Base-by-base conservation (phyloP, 1,139 yeast genomes). In the Sugiyamaella pinicola region DNA sequence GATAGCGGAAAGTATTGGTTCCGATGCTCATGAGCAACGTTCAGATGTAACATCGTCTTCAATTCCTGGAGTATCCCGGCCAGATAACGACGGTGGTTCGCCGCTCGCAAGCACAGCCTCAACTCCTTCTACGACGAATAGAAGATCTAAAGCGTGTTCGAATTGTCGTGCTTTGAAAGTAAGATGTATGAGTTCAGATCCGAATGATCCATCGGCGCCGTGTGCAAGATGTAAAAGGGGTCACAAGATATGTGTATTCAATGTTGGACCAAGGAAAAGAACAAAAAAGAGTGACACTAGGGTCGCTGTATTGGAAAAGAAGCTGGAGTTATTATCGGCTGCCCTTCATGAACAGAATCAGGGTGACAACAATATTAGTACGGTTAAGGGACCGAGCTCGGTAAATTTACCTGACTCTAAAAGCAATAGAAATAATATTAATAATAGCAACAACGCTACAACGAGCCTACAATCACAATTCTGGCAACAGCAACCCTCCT, bases 161-260 rank as follows among this genome's bases (percentile, higher is more conserved):
- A 79, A 84, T 52, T 89, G 96, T 66, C 95, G 89, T 63, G 68
- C 86, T 0, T 74, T 88, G 49, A 89, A 89, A 64, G 96, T 88
- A 33, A 83, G 85, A 60, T 89, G 96, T 67, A 82, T 85, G 10
- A 95, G 95, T 0, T 75, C 85, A 1, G 85, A 86, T 64, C 75
- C 78, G 0, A 61, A 70, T 12, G 76, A 81, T 57, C 85, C 84
- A 3, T 66, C 74, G 1, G 80, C 83, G n/a, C 82, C 93, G 0
- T 90, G 97, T 69, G 71, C 79, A 7, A 75, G 96, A 47, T 90
- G 97, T 66, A 59, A 79, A 31, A 87, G 83, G 65, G 76, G 86
- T 22, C 76, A 78, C 41, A 74, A 83, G 55, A 70, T 69, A 33
- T 90, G 97, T 70, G 84, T 83, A 54, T 83, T 86, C 51, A 89